phyloP scores from a whole-genome alignment of 257 asterid species.

The Primulina huaijiensis region DNA sequence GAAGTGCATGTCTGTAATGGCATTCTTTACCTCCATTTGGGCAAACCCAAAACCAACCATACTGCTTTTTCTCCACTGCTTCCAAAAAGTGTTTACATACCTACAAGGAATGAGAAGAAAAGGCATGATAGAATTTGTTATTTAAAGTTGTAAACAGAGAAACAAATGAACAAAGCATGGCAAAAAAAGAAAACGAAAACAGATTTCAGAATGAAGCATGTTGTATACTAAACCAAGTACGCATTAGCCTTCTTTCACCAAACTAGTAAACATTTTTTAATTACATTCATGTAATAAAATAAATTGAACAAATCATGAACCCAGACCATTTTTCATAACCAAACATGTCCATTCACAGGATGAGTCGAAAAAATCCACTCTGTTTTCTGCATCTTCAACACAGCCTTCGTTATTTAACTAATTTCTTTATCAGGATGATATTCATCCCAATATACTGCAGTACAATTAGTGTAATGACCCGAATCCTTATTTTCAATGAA shows the following conservation, averaged over 20 bases:
- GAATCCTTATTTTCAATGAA: too few relatives aligned
- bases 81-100: constrained; percentile 87
- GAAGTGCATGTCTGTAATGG: constrained; percentile 92
- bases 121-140: neutral
- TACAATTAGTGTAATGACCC: too few relatives aligned
- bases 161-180: neutral
- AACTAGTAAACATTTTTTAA: neutral
- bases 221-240: neutral
- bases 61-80: constrained; percentile 98
- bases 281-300: too few relatives aligned
- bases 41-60: constrained; percentile 97
- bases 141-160: neutral
- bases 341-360: constrained; percentile 1
- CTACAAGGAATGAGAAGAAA: constrained; percentile 35
- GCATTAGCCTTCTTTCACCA: neutral
- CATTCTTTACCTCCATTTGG: constrained; percentile 93
- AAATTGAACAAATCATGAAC: neutral
- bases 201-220: neutral
- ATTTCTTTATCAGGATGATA: constrained; percentile 12
- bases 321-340: constrained; percentile 11
- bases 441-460: neutral
- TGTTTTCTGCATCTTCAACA: neutral
- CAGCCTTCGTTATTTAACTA: constrained; percentile 12
- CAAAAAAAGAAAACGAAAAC: neutral
- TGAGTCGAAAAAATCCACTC: neutral